These are phyloP conservation scores for Bacidia gigantensis DNA, from an alignment of 495 filamentous ascomycete genomes.

Conservation along the genomic window DNA sequence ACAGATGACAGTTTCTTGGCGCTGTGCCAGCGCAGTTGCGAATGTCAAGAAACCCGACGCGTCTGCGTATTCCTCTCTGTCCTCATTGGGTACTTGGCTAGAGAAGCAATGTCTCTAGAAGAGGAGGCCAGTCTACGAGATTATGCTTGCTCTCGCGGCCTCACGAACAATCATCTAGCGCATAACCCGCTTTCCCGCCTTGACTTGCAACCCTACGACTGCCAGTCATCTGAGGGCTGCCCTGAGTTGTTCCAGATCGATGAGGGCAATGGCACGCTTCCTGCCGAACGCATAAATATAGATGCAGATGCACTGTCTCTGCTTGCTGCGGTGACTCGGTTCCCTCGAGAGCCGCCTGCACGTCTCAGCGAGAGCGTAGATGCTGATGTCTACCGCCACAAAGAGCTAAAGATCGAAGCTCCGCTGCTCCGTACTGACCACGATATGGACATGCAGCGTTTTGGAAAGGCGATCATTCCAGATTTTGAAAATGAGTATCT, in stretches of 20 bases:
- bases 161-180: conserved; percentile 21
- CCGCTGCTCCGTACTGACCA: conserved; percentile 38
- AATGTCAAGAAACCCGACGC: not conserved
- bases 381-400: conserved; percentile 20
- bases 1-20: too few species aligned
- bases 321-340: conserved; percentile 11
- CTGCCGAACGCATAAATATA: conserved; percentile 12
- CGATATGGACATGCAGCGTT: conserved; percentile 30
- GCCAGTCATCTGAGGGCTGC: conserved; percentile 1
- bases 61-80: not conserved
- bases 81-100: not conserved
- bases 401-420: conserved; percentile 33
- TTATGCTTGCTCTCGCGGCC: conserved; percentile 31
- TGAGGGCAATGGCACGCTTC: not conserved
- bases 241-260: conserved; percentile 1
- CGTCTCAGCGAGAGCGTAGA: conserved; percentile 10
- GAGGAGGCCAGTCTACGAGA: conserved; percentile 25
- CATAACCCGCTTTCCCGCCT: conserved; percentile 16
- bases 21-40: too few species aligned
- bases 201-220: not conserved
- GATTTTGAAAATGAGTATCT: conserved; percentile 15
- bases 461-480: conserved; percentile 16
- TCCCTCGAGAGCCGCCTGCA: not conserved
- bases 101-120: conserved; percentile 14
- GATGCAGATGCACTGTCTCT: conserved; percentile 18